A percentile compares a stretch with the other conserved stretches of the same genome.
These are phyloP conservation scores for Abrus precatorius DNA, from an alignment of 306 rosid species.

Conservation along the genomic window DNA sequence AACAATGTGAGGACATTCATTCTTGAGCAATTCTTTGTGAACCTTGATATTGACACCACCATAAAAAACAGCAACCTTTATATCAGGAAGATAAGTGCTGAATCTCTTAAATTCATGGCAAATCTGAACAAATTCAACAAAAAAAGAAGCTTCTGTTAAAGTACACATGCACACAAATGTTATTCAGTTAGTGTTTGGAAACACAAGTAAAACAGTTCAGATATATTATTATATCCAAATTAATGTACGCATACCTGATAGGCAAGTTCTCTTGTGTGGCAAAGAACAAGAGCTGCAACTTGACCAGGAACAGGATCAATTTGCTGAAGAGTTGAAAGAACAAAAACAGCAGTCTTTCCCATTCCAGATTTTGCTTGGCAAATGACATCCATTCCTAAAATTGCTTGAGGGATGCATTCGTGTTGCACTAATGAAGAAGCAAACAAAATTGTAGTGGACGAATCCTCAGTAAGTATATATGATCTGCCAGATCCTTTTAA, in stretches of 20 bases:
- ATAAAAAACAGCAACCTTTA: conserved; percentile 72
- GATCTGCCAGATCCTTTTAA: conserved; percentile 74
- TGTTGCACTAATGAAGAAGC: conserved; percentile 81
- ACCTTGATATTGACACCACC: conserved; percentile 74
- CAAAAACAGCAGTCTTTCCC: conserved; percentile 87
- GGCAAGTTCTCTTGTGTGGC: conserved; percentile 81
- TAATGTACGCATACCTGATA: conserved; percentile 63
- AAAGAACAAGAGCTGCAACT: conserved; percentile 77
- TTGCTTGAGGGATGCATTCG: conserved; percentile 85
- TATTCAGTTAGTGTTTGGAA: not conserved
- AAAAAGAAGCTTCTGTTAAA: conserved; percentile 20
- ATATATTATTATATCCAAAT: conserved; percentile 18
- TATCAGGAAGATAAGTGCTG: conserved; percentile 71
- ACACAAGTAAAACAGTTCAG: conserved; percentile 3
- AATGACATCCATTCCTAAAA: conserved; percentile 79
- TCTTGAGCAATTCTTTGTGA: conserved; percentile 76
- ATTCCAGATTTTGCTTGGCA: conserved; percentile 85
- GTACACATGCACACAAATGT: not conserved
- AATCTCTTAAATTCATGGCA: conserved; percentile 82
- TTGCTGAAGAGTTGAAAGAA: conserved; percentile 74
- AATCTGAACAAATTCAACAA: conserved; percentile 58
- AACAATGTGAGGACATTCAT: conserved; percentile 82
- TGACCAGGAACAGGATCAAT: conserved; percentile 82
- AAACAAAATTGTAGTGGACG: conserved; percentile 73
- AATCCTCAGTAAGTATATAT: conserved; percentile 79